Percentiles rank a stretch among this genome's conserved stretches.
phyloP scores from a whole-genome alignment of 2,329 filamentous ascomycete species.

The Talaromyces sp. region DNA sequence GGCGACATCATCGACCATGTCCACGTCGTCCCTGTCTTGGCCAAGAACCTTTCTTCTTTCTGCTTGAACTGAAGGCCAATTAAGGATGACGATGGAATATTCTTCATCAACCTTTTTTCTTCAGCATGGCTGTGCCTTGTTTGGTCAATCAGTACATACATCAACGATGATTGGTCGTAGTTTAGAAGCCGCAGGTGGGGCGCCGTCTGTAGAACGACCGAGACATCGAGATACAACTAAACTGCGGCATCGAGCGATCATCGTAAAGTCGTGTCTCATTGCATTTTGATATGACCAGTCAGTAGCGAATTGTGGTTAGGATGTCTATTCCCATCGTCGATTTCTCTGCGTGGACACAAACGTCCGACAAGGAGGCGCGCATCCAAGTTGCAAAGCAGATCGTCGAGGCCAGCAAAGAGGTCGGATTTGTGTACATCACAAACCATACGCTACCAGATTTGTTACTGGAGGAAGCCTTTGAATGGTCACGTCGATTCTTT shows the following conservation, averaged over 20 bases:
- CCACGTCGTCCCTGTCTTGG: not conserved
- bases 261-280: not conserved
- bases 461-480: constrained; percentile 61
- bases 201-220: not conserved
- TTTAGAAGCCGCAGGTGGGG: not conserved
- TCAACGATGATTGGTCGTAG: not conserved
- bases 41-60: not conserved
- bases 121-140: not conserved
- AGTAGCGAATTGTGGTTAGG: not conserved
- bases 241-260: not conserved
- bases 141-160: not conserved
- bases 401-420: constrained; percentile 74
- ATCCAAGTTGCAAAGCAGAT: constrained; percentile 65
- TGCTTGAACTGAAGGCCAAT: not conserved
- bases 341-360: not conserved
- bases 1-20: not conserved
- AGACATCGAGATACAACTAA: not conserved
- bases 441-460: constrained; percentile 68
- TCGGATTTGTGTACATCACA: constrained; percentile 85
- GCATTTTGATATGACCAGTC: not conserved
- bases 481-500: constrained; percentile 57
- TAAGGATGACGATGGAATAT: not conserved
- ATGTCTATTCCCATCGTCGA: not conserved
- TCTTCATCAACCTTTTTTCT: not conserved
- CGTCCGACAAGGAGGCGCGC: not conserved